These are phyloP conservation scores for Breviolum minutum DNA, from an alignment of 73 alveolate species.

Conservation along the genomic window DNA sequence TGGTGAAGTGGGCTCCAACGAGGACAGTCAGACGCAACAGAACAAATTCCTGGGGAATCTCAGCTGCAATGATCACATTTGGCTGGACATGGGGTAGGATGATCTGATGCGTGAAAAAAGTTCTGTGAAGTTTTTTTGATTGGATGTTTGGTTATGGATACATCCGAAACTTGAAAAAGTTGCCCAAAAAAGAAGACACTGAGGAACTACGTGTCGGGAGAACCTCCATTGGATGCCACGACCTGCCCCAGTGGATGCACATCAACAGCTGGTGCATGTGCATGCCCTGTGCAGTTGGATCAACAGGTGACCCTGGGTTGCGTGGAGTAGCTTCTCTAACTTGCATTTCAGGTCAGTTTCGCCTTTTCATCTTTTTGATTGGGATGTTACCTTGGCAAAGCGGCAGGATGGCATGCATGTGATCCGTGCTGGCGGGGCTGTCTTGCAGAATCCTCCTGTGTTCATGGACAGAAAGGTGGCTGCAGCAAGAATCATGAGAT, in stretches of 20 bases:
- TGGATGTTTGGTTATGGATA: neutral
- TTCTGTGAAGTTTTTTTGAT: neutral
- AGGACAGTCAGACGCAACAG: conserved; percentile 54
- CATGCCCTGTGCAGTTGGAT: conserved; percentile 27
- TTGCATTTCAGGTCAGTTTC: neutral
- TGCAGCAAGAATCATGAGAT: neutral
- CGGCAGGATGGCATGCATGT: conserved; percentile 64
- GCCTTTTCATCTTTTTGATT: neutral
- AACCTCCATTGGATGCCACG: neutral
- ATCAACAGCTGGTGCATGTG: neutral
- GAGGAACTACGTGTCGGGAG: conserved; percentile 31
- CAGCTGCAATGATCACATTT: neutral
- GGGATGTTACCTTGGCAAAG: neutral
- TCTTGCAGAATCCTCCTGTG: conserved; percentile 78
- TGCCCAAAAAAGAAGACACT: neutral
- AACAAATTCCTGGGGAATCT: conserved; percentile 17
- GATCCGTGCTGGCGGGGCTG: conserved; percentile 65
- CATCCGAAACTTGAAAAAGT: neutral
- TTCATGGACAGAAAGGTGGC: conserved; percentile 46
- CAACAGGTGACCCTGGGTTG: neutral
- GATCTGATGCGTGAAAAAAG: neutral
- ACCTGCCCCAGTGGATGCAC: conserved; percentile 50
- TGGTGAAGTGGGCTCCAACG: conserved; percentile 42
- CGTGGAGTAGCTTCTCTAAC: too few relatives aligned
- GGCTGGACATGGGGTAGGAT: neutral